Base-by-base conservation (phyloP, 2,329 filamentous ascomycete genomes). In the Penicillium crustosum region DNA sequence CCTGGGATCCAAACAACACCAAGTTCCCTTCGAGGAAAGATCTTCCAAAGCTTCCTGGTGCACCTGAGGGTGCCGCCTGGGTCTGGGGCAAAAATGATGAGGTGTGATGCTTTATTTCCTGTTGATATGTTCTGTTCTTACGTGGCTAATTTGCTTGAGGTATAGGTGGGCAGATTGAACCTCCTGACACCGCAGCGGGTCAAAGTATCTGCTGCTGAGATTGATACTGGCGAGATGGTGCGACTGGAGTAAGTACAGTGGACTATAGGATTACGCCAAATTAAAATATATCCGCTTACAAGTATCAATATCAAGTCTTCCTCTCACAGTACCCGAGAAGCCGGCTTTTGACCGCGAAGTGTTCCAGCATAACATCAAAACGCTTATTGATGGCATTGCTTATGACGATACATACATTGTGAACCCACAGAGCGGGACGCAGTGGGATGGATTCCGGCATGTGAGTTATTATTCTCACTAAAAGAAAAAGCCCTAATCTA, bases 51-150 rank as follows among this genome's bases (percentile, higher is more conserved):
- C 77, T 85, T 38, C 71, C 78, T 1, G 80, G 79, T 35, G 82
- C 82, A 2, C 84, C 83, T 0, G 74, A 81, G 19, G 81, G 77
- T 29, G 82, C 83, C 19, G 83, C 83, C 19, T 86, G 84, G 84
- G 80, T 85, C 27, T 86, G 83, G 83, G 83, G 84, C 13, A 75
- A 81, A 41, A 75, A 84, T 66, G 83, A 85, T 63, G 73, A 78
- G 61, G 78, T 83, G 10, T n/a, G 49, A 15, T 48, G 3, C 12
- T 36, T 3, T 12, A 13, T 17, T 29, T 3, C 17, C 10, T 36
- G 19, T 29, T 1, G 2, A n/a, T 17, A 41, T 17, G 8, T 25
- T 25, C 21, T 23, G n/a, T 21, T 39, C 3, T 3, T 17, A 17
- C 4, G 19, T 19, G 8, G 29, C 35, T 57, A 7, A 57, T 47